Conservation (phyloP, 169 alveolate species). For the Plasmodium coatneyi region DNA sequence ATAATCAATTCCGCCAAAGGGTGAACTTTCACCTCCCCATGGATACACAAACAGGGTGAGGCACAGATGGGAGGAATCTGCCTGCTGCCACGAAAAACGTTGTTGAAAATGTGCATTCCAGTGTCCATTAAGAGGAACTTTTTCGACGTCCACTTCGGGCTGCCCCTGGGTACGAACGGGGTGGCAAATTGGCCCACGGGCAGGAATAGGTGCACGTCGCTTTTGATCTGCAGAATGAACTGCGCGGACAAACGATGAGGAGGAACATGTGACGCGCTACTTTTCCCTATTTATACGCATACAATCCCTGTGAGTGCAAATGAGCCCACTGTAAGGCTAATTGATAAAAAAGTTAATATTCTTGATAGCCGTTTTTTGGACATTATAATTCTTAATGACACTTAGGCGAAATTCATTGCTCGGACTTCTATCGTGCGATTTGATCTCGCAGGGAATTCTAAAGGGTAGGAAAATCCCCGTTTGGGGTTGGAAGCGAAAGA, state of each 20-base stretch:
- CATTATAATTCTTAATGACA: slow-evolving; percentile 37
- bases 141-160: background rate
- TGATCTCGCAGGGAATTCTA: slow-evolving; percentile 38
- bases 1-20: background rate
- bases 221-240: background rate
- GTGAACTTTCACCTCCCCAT: background rate
- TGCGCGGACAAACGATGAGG: background rate
- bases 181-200: background rate
- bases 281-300: background rate
- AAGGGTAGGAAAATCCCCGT: slow-evolving; percentile 54
- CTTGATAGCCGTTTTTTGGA: slow-evolving; percentile 49
- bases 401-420: slow-evolving; percentile 44
- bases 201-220: background rate
- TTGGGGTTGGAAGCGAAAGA: slow-evolving; percentile 62
- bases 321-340: background rate
- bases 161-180: background rate
- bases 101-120: background rate
- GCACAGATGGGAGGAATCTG: background rate
- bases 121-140: background rate
- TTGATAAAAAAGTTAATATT: slow-evolving; percentile 62
- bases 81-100: background rate
- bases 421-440: background rate
- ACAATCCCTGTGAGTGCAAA: background rate
- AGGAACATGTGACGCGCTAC: background rate
- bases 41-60: background rate